Evolutionary conservation across 2,329 filamentous ascomycete genomes (phyloP), one percentile per base, ranked within the genome.

Genomic region (Stagonosporopsis tanaceti): DNA sequence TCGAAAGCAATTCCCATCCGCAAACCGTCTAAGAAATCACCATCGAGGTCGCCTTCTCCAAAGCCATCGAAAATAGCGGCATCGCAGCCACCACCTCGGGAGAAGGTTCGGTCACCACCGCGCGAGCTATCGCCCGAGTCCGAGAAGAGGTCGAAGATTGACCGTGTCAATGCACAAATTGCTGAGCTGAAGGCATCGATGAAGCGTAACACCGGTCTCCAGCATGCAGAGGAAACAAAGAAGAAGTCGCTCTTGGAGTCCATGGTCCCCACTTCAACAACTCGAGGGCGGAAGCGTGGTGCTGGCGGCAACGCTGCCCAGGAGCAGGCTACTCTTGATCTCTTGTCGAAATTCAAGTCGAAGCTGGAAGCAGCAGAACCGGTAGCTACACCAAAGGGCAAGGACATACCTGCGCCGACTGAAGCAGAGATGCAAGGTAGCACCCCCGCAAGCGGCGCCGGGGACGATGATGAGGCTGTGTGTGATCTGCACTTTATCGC

Each of bases 401-500:
- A 64, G 20, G 61, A 63, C 20, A 50, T 70, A 17, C 40, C 61
- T 5, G 47, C 61, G 2, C 48, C 67, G 9, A 70, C 30, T 65
- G 54, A 59, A 67, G 71, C 32, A 60, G n/a, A 57, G 15, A 57
- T 59, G 15, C 38, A 25, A 2, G 55, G 60, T 20, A 51, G 24
- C 1, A 53, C 57, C 0, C 42, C 40, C 12, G 57, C 60, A 14
- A 50, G 35, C 3, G 47, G 28, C 25, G 55, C 35, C 47, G 61
- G 51, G 41, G 72, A 71, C 30, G 69, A 74, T 3, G 75, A 79
- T 30, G 75, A 72, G 60, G 82, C 84, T 17, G 88, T 89, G 2
- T 99, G 95, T 72, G 95, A 98, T 74, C 79, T 99, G 34, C 95
- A 99, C 75, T 99, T 98, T 76, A 96, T 99, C 62, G 91, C 90